Evolutionary conservation across 225 moss, liverwort and hornwort genomes (phyloP).

Genomic region (Sphagnum contortum): DNA sequence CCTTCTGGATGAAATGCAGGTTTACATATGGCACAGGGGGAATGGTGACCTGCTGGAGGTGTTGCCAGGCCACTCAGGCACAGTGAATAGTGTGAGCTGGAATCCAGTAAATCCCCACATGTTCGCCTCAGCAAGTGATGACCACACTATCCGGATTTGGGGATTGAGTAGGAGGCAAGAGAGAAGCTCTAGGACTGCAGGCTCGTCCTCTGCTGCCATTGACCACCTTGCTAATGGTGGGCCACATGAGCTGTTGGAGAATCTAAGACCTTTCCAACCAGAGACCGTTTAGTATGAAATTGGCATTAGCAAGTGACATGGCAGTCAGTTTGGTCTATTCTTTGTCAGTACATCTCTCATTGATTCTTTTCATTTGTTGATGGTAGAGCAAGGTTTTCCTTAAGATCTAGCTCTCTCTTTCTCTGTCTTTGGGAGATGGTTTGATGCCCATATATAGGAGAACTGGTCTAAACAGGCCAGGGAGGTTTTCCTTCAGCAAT

Average conservation of each 20-base stretch:
- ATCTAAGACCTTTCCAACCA: conserved; percentile 86
- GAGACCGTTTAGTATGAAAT: conserved; percentile 39
- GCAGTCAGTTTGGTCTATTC: conserved; percentile 4
- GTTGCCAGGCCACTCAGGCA: conserved; percentile 94
- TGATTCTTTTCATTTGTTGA: no score
- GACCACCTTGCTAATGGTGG: conserved; percentile 96
- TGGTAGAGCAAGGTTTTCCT: no score
- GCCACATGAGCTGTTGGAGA: conserved; percentile 92
- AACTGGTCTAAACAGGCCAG: no score
- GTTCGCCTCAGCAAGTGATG: conserved; percentile 99
- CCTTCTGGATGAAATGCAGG: conserved; percentile 37
- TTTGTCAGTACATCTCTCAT: conserved; percentile 34
- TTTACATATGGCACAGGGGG: conserved; percentile 99
- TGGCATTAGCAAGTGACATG: conserved; percentile 14
- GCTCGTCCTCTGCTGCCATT: conserved; percentile 69
- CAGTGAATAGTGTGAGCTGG: conserved; percentile 99
- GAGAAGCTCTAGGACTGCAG: conserved; percentile 38
- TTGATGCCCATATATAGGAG: no score
- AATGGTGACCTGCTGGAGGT: conserved; percentile 92
- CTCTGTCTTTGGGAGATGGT: no score
- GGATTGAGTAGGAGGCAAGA: conserved; percentile 63
- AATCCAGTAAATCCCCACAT: conserved; percentile 98
- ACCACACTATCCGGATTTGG: conserved; percentile 99
- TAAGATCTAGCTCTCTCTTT: no score
- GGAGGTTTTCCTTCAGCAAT: no score